Evolutionary conservation across 169 alveolate species (phyloP), one percentile per base, ranked within the genome.

Genomic region (Eimeria acervulina): DNA sequence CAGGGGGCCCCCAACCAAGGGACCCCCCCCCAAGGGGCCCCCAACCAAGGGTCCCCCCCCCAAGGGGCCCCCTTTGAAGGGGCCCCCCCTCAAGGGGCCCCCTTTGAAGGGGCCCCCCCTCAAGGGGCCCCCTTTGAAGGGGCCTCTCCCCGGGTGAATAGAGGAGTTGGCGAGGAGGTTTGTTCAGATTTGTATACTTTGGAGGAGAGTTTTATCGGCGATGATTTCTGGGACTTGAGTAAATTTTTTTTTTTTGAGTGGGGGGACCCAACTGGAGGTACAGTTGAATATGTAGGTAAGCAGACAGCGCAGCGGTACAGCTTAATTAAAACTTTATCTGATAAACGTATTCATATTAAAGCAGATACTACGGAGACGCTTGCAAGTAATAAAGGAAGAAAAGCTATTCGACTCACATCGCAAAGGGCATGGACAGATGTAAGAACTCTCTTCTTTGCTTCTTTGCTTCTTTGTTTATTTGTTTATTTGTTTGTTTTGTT

Each of bases 101-200:
- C 80, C 40, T 42, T 6, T 12, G 80, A 33, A 28, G 80, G 80
- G 40, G 55, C 19, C 55, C 55, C 55, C 80, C 13, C 42, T n/a
- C 42, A 68, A n/a, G 42, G 80, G 80, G 80, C 80, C 80, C 26
- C 80, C 42, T 10, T 13, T 13, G 80, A 26, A 13, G n/a, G 19
- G 31, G 28, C 36, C 59, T 61, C 33, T 61, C 36, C 33, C 87
- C n/a, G n/a, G n/a, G n/a, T n/a, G n/a, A n/a, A n/a, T n/a, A n/a
- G n/a, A n/a, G n/a, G n/a, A n/a, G n/a, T n/a, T n/a, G n/a, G 87
- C 10, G 59, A 19, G 15, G 44, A 19, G 42, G 8, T 38, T 44
- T 94, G 66, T 95, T 85, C 84, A 93, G 97, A 26, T 98, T 98
- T 33, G 96, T 97, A 72, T 74, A 13, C 17, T 10, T 66, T 66